Base-by-base conservation (phyloP, 2,329 filamentous ascomycete genomes). In the Fusarium verrucosum region DNA sequence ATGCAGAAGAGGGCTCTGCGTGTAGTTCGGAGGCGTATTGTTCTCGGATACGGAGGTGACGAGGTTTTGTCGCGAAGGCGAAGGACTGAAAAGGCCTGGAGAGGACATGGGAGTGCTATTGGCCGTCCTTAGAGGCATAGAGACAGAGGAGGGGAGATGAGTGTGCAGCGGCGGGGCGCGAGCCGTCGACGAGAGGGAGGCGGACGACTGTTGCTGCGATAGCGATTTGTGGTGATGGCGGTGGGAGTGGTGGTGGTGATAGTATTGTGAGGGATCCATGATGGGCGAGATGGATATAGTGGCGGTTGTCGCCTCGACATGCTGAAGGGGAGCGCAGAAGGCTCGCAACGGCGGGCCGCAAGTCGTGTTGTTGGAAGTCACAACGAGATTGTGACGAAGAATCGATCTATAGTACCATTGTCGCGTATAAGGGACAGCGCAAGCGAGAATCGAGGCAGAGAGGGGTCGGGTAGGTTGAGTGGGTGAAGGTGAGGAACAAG, bases 1-100 rank as follows among this genome's bases (percentile, higher is more conserved):
- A 71, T 92, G 90, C 52, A 92, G 77, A 70, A 85, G 89, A 1
- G 89, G 88, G 69, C 85, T 89, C 55, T 81, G 80, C 36, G 79
- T 71, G 41, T 77, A 72, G 23, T 78, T 79, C 36, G 79, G 80
- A 33, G 85, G 84, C 7, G 85, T 84, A 23, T 82, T 82, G 58
- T 79, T 81, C 72, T 88, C 86, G 58, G 84, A 85, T 25, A 80
- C 71, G 25, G 83, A 79, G 26, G 80, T 78, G 23, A 77, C 73
- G 47, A 75, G 73, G 67, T 77, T 76, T 35, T 80, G 75, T 54
- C 82, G 80, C 13, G 76, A 72, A 55, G 76, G 77, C 11, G 78
- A 74, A 35, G 86, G 84, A 68, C 81, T 87, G 77, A 87, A 89
- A 58, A 89, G 82, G 23, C 86, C 86, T 1, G 86, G 84, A 25